Evolutionary conservation across 2,329 filamentous ascomycete species (phyloP).

Genomic region (Diaporthe amygdali): DNA sequence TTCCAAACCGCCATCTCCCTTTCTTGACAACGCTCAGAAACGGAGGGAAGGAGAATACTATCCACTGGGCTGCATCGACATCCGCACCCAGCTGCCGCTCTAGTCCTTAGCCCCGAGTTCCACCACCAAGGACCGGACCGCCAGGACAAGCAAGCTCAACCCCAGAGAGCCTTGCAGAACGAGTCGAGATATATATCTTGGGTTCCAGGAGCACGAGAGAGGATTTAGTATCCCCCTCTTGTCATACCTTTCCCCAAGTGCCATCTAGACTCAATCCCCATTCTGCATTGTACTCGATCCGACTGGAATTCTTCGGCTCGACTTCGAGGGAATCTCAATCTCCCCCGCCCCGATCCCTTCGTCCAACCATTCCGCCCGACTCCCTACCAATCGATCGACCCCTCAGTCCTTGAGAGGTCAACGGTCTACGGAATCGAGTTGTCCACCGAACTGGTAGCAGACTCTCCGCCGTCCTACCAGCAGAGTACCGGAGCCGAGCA

Average conservation of each 20-base stretch:
- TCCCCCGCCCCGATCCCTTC: conserved; percentile 43
- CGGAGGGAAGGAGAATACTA: conserved; percentile 40
- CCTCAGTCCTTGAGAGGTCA: conserved; percentile 20
- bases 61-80: conserved; percentile 29
- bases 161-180: conserved; percentile 27
- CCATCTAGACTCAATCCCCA: conserved; percentile 19
- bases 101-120: conserved; percentile 29
- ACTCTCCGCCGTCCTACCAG: conserved; percentile 4
- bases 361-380: conserved; percentile 28
- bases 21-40: conserved; percentile 35
- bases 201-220: conserved; percentile 17
- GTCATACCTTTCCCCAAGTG: conserved; percentile 22
- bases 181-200: conserved; percentile 20
- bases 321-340: conserved; percentile 47
- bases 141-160: conserved; percentile 23
- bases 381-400: conserved; percentile 17
- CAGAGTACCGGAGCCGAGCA: conserved; percentile 10
- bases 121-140: conserved; percentile 29
- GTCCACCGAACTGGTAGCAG: background rate
- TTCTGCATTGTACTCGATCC: conserved; percentile 26
- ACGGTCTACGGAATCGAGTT: conserved; percentile 16
- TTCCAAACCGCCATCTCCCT: conserved; percentile 44
- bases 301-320: conserved; percentile 48
- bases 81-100: conserved; percentile 15
- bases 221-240: conserved; percentile 23